Conservation (phyloP, 495 filamentous ascomycete species). For the Cryomyces minteri region DNA sequence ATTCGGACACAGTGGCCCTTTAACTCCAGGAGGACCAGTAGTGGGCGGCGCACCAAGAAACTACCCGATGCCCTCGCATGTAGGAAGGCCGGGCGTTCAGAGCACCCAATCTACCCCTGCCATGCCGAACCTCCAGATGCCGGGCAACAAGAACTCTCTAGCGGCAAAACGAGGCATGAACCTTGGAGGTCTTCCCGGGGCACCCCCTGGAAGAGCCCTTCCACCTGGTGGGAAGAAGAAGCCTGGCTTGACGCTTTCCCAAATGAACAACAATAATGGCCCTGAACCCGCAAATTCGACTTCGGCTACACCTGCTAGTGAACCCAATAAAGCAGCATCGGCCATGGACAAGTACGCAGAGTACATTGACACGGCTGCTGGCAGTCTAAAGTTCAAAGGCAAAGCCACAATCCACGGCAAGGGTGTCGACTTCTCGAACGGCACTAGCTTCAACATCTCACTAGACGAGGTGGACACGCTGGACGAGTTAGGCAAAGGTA, state of each 20-base stretch:
- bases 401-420: conserved; percentile 76
- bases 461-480: conserved; percentile 89
- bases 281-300: neutral
- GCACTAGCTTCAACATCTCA: conserved; percentile 82
- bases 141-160: conserved; percentile 26
- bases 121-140: conserved; percentile 11
- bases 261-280: conserved; percentile 13
- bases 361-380: conserved; percentile 79
- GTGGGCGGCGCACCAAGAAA: conserved; percentile 5
- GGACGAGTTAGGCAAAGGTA: conserved; percentile 93
- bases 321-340: conserved; percentile 28
- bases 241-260: conserved; percentile 18
- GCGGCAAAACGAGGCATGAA: conserved; percentile 20
- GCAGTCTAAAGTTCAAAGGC: conserved; percentile 81
- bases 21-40: conserved; percentile 1
- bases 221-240: conserved; percentile 13
- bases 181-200: conserved; percentile 20
- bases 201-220: conserved; percentile 6
- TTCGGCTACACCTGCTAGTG: conserved; percentile 5
- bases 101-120: conserved; percentile 17
- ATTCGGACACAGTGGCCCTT: neutral
- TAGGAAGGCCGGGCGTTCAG: conserved; percentile 10
- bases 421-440: conserved; percentile 81
- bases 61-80: conserved; percentile 9
- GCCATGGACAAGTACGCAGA: conserved; percentile 83